Conservation (phyloP, 768 basidiomycete species). For the Chalciporus pseudorubinellus region DNA sequence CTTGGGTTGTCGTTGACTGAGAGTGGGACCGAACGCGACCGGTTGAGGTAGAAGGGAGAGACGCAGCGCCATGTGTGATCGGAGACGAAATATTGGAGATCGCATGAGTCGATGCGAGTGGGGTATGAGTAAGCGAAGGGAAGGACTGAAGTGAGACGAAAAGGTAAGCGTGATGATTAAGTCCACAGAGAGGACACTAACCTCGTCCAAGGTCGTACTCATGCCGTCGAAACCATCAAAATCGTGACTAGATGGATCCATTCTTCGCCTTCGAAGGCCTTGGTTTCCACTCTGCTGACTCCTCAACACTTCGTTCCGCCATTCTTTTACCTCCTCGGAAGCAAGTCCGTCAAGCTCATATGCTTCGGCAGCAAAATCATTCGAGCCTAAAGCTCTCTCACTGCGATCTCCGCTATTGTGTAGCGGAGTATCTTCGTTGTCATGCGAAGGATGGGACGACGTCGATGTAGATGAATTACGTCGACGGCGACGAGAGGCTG, state of each 20-base stretch:
- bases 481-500: conserved; percentile 14
- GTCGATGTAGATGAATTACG: conserved; percentile 1
- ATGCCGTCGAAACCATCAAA: conserved; percentile 20
- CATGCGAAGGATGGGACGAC: conserved; percentile 10
- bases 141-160: conserved; percentile 37
- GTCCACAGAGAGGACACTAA: conserved; percentile 19
- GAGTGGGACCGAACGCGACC: conserved; percentile 19
- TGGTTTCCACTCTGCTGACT: conserved; percentile 17
- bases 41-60: conserved; percentile 15
- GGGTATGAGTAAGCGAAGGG: conserved; percentile 42
- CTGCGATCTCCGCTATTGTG: background rate
- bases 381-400: conserved; percentile 14
- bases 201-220: conserved; percentile 48
- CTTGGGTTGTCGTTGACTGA: conserved; percentile 14
- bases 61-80: conserved; percentile 9
- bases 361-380: conserved; percentile 17
- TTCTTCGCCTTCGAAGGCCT: conserved; percentile 11
- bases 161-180: background rate
- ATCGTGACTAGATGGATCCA: background rate
- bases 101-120: conserved; percentile 49
- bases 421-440: conserved; percentile 7
- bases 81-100: conserved; percentile 40
- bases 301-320: conserved; percentile 45
- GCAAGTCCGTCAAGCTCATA: conserved; percentile 55
- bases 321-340: conserved; percentile 49